Percentiles rank a stretch among this genome's conserved stretches.
These are phyloP conservation scores for Talaromyces stipitatus DNA, from an alignment of 495 filamentous ascomycete species.

Conservation along the genomic window DNA sequence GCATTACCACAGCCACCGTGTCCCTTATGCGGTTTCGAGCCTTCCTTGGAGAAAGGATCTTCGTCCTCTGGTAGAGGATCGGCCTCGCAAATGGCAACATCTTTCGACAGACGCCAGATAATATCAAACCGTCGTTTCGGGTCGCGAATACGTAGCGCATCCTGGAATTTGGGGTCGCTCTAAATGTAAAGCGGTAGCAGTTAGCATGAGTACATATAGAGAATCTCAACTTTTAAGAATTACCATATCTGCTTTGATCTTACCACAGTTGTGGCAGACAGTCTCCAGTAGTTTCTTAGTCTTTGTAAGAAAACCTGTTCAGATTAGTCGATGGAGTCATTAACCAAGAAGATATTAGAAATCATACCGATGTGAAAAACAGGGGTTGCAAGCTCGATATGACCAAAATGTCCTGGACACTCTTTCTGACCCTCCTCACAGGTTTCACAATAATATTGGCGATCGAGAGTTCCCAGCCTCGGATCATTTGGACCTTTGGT, in stretches of 20 bases:
- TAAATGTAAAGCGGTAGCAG: constrained; percentile 31
- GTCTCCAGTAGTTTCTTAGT: constrained; percentile 97
- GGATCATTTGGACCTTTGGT: constrained; percentile 89
- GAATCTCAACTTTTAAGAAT: constrained; percentile 50
- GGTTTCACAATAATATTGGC: constrained; percentile 87
- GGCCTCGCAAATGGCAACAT: constrained; percentile 72
- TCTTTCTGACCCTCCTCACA: constrained; percentile 90
- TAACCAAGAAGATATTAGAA: constrained; percentile 9
- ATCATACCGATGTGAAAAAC: constrained; percentile 81
- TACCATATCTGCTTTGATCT: constrained; percentile 90
- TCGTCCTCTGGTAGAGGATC: constrained; percentile 59
- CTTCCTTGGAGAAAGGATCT: constrained; percentile 46
- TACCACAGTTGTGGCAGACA: constrained; percentile 97
- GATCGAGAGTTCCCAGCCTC: constrained; percentile 87
- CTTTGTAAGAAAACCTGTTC: constrained; percentile 82
- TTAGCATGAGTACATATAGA: constrained; percentile 55
- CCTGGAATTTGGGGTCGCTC: constrained; percentile 74
- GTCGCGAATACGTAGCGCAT: constrained; percentile 75
- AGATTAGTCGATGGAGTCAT: constrained; percentile 20
- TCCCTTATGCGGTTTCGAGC: constrained; percentile 34
- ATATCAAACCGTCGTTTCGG: constrained; percentile 87
- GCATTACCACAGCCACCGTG: constrained; percentile 93
- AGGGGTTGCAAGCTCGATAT: constrained; percentile 90
- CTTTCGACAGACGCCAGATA: constrained; percentile 84
- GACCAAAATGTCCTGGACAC: constrained; percentile 95